Evolutionary conservation across 2,329 filamentous ascomycete species (phyloP), one percentile per base, ranked within the genome.

Genomic region (Verticillium dahliae): DNA sequence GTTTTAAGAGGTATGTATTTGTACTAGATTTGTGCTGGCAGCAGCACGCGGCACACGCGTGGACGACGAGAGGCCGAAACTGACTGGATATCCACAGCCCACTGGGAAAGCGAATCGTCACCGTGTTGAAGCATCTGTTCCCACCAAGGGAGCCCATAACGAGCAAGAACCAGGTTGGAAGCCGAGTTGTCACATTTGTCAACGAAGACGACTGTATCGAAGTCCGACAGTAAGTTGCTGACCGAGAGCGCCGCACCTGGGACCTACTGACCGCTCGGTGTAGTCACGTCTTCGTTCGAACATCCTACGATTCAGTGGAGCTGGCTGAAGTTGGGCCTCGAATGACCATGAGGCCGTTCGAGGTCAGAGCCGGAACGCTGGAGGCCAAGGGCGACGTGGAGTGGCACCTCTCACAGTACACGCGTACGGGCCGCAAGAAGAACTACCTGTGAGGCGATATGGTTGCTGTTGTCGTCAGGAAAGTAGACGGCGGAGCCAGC

Each of bases 361-460:
- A 98, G 78, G 97, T 99, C 64, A 84, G 93, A 56, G 89, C 89
- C 60, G 94, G 95, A 15, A 96, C 94, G 4, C 79, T 97, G 63
- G 95, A 98, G 72, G 96, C 93, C 71, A 96, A 96, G 75, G 94
- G 94, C 4, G 95, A 99, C 75, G 87, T 96, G 4, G 95, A 99
- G 77, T 99, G 95, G 95, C 90, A 95, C 65, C 81, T 99, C 65
- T 96, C 91, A 64, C 94, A 97, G 72, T 99, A 97, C 75, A 99
- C 94, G 9, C 84, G 95, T 67, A 98, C 94, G 14, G 89, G 90
- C 69, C 87, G 88, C 77, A 98, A 98, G 85, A 97, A 97, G 86
- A 92, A 96, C 71, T 97, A 96, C 72, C 82, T 97, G 60, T 97
- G 77, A 86, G 62, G n/a, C 33, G 31, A 18, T 5, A 22, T 5